Evolutionary conservation across 495 filamentous ascomycete species (phyloP), one percentile per base, ranked within the genome.

Genomic region (Rhypophila decipiens): DNA sequence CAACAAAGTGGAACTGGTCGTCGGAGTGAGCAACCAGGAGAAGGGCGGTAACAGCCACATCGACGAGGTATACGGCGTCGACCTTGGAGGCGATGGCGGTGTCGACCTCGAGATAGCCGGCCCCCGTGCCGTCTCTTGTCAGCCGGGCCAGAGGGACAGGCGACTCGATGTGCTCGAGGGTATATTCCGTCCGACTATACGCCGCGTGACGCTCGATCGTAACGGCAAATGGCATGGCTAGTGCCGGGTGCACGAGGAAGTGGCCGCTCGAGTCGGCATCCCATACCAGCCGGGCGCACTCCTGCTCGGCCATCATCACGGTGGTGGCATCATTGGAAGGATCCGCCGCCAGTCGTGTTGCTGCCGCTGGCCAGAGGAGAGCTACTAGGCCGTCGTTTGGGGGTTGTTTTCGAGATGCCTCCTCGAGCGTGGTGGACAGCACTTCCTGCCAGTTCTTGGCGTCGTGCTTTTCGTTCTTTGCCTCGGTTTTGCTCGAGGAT

Each of bases 201-300:
- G 58, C 79, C 41, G 64, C 72, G 58, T 57, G 70, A 52, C 61
- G 67, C 64, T 67, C 67, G 53, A 73, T 64, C 52, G 76, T 74
- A 22, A 78, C 64, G 49, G 71, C 67, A 53, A 79, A 79, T 4
- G 76, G 76, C 27, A 75, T 78, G 19, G 70, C 76, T 17, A 88
- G 66, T 0, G 79, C 76, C 15, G 86, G 86, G 58, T 90, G 86
- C 23, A 80, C 79, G 10, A 91, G 71, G 57, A 85, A 84, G 63
- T 90, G 87, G 34, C 73, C 74, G 41, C 69, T 59, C 41, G 70
- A 71, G 43, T 79, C 73, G 13, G 72, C 66, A 59, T 87, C 80
- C 83, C 83, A 89, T 7, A 83, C 77, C 2, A 91, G 71, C 7
- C 80, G 77, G 41, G 79, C 86, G 33, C 82, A 84, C 58, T 91